phyloP scores from a whole-genome alignment of 2,329 filamentous ascomycete genomes.

The Colletotrichum theobromicola region DNA sequence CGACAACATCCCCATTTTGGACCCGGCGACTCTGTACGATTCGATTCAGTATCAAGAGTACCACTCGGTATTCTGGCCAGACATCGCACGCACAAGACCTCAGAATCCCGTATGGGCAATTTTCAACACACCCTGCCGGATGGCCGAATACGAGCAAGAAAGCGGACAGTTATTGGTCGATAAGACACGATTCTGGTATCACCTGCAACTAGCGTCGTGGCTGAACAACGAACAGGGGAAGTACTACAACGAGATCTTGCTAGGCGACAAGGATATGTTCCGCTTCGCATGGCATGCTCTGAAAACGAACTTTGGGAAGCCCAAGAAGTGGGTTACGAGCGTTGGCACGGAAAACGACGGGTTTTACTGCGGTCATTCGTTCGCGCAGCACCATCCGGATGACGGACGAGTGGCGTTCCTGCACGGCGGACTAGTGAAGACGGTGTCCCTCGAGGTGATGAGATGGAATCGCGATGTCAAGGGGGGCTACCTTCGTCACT shows the following conservation, averaged over 20 bases:
- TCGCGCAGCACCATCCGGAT: slow-evolving; percentile 16
- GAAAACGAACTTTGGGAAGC: not conserved
- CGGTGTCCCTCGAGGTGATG: slow-evolving; percentile 5
- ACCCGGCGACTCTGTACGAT: not conserved
- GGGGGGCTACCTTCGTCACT: slow-evolving; percentile 1
- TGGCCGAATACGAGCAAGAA: slow-evolving; percentile 13
- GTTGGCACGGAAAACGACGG: slow-evolving; percentile 10
- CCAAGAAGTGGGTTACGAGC: slow-evolving; percentile 3
- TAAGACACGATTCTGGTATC: slow-evolving; percentile 14
- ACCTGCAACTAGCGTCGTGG: slow-evolving; percentile 13
- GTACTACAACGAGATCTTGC: not conserved
- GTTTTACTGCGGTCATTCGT: slow-evolving; percentile 10
- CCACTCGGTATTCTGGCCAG: slow-evolving; percentile 6
- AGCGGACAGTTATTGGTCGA: slow-evolving; percentile 6
- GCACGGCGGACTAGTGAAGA: slow-evolving; percentile 8
- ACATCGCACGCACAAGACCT: slow-evolving; percentile 1
- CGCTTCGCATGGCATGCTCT: slow-evolving; percentile 14
- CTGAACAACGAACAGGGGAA: slow-evolving; percentile 9
- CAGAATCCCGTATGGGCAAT: slow-evolving; percentile 6
- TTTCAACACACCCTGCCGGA: slow-evolving; percentile 6
- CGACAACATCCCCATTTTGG: not conserved
- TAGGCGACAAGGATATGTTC: slow-evolving; percentile 18
- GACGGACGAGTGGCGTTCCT: slow-evolving; percentile 4
- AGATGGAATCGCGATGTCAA: slow-evolving; percentile 4
- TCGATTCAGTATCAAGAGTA: slow-evolving; percentile 5